A percentile compares a stretch with the other conserved stretches of the same genome.
These are phyloP conservation scores for Skeletonema costatum DNA, from an alignment of 108 stramenopile species.

Conservation along the genomic window DNA sequence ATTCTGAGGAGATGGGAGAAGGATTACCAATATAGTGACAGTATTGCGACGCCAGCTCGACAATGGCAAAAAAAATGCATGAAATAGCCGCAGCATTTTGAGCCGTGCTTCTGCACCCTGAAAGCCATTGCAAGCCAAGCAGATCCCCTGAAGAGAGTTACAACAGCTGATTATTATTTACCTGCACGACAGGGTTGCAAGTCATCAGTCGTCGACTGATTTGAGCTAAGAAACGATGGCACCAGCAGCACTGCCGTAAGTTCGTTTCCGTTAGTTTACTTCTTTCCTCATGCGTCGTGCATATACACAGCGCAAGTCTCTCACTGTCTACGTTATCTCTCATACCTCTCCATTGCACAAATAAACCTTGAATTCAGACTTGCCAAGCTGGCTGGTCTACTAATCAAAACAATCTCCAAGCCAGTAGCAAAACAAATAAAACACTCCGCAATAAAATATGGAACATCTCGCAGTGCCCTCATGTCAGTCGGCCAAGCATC, in stretches of 20 bases:
- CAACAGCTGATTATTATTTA: too few species aligned
- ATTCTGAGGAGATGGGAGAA: too few species aligned
- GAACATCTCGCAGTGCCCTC: conserved; percentile 56
- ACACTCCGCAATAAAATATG: conserved; percentile 54
- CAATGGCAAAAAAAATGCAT: too few species aligned
- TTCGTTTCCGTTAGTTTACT: background rate
- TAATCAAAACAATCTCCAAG: conserved; percentile 67
- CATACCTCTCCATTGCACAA: background rate
- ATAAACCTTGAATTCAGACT: conserved; percentile 10
- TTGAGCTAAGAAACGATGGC: background rate
- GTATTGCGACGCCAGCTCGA: too few species aligned
- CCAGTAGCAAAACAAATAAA: conserved; percentile 83
- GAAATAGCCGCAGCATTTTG: too few species aligned
- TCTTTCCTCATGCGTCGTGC: too few species aligned
- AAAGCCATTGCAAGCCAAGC: too few species aligned
- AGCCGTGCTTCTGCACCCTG: too few species aligned
- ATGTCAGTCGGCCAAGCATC: conserved; percentile 77
- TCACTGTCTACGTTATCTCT: background rate
- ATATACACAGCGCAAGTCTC: background rate
- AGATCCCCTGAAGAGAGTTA: too few species aligned
- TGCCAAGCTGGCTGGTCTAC: conserved; percentile 43
- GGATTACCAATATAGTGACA: too few species aligned
- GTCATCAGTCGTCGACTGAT: background rate
- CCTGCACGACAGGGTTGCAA: background rate
- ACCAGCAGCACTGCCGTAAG: conserved; percentile 1